phyloP scores from a whole-genome alignment of 495 filamentous ascomycete genomes.

The Hypoxylon fuscum region DNA sequence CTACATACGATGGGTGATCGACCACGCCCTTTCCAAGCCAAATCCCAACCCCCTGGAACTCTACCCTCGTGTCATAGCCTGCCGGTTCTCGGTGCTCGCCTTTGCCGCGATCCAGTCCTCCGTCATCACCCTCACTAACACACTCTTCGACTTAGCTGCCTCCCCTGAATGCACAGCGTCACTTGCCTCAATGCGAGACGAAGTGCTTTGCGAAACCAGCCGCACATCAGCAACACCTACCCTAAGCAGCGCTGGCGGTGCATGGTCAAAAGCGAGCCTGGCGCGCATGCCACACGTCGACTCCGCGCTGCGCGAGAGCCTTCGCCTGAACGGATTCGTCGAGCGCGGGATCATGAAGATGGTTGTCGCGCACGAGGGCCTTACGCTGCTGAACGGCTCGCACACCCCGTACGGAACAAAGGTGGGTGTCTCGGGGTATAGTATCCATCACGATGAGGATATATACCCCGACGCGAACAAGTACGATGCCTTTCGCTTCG shows the following conservation, averaged over 20 bases:
- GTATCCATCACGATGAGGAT: conserved; percentile 50
- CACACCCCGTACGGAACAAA: conserved; percentile 48
- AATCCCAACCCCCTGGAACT: conserved; percentile 35
- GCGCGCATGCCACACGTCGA: conserved; percentile 49
- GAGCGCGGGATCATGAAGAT: conserved; percentile 51
- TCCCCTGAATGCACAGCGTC: conserved; percentile 36
- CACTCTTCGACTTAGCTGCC: conserved; percentile 46
- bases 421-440: conserved; percentile 50
- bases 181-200: conserved; percentile 38
- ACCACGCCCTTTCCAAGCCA: conserved; percentile 40
- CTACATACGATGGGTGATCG: conserved; percentile 50
- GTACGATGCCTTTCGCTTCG: conserved; percentile 54
- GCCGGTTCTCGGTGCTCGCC: conserved; percentile 50
- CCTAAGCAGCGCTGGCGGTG: not conserved
- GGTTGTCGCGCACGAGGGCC: conserved; percentile 50
- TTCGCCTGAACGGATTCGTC: conserved; percentile 53
- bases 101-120: conserved; percentile 60
- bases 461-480: conserved; percentile 45
- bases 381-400: conserved; percentile 47
- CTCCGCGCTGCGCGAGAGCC: conserved; percentile 51
- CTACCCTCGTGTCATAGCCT: conserved; percentile 39
- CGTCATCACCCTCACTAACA: conserved; percentile 54
- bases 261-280: conserved; percentile 50
- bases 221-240: conserved; percentile 11
- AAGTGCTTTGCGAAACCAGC: conserved; percentile 28